Evolutionary conservation across 768 basidiomycete genomes (phyloP).

Genomic region (Suillus alpinus): DNA sequence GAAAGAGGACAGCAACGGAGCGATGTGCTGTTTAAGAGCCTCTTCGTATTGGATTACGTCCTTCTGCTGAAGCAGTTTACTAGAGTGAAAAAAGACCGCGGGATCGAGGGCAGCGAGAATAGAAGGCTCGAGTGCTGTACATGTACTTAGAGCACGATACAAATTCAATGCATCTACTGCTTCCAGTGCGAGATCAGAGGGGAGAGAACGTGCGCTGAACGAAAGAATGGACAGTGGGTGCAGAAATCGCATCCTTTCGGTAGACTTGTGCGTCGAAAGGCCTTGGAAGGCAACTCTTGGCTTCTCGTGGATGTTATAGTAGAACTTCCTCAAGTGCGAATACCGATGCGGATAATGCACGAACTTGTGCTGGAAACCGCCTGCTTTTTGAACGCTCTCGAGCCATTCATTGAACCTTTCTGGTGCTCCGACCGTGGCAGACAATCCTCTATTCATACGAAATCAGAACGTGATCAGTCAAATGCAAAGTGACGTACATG

Average conservation of each 20-base stretch:
- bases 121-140: constrained; percentile 21
- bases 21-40: constrained; percentile 45
- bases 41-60: constrained; percentile 61
- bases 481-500: constrained; percentile 46
- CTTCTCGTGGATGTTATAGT: constrained; percentile 39
- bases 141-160: constrained; percentile 41
- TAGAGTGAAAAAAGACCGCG: constrained; percentile 39
- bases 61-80: constrained; percentile 48
- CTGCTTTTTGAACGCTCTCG: constrained; percentile 53
- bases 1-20: constrained; percentile 33
- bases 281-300: constrained; percentile 30
- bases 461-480: background rate
- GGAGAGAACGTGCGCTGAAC: constrained; percentile 48
- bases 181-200: constrained; percentile 64
- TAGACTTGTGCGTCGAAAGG: constrained; percentile 35
- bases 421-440: constrained; percentile 68
- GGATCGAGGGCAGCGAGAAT: constrained; percentile 38
- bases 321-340: constrained; percentile 70
- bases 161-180: constrained; percentile 53
- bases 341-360: constrained; percentile 68
- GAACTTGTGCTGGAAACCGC: constrained; percentile 57
- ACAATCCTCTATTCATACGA: constrained; percentile 49
- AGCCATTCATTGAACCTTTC: constrained; percentile 68
- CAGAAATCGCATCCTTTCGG: constrained; percentile 47
- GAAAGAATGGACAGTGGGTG: constrained; percentile 64